These are phyloP conservation scores for Monilinia laxa DNA, from an alignment of 2,329 filamentous ascomycete species.

Conservation along the genomic window DNA sequence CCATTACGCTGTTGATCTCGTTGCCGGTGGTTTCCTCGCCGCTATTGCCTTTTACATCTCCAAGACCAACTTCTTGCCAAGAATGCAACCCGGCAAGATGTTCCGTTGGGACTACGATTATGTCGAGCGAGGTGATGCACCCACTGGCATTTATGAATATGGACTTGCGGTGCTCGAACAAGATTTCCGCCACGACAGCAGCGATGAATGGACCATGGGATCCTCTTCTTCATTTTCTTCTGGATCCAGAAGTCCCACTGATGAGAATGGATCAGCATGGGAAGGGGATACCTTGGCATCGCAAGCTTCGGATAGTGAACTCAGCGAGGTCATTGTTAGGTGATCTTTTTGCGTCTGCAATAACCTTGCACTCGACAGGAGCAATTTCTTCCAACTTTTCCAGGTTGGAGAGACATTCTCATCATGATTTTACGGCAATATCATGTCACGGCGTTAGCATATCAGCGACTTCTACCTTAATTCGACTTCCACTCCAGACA, in stretches of 20 bases:
- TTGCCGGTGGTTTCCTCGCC: conserved; percentile 78
- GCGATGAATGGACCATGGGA: conserved; percentile 87
- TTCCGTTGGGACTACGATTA: conserved; percentile 96
- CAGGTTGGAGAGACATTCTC: conserved; percentile 31
- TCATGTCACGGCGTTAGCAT: conserved; percentile 40
- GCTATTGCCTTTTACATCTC: conserved; percentile 79
- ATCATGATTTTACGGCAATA: conserved; percentile 40
- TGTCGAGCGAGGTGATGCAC: conserved; percentile 73
- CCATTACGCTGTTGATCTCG: conserved; percentile 92
- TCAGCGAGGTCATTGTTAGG: conserved; percentile 37
- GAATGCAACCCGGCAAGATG: conserved; percentile 78
- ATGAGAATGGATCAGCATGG: conserved; percentile 57
- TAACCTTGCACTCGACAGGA: conserved; percentile 17
- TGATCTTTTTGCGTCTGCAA: conserved; percentile 25
- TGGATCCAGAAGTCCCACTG: conserved; percentile 44
- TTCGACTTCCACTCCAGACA: conserved; percentile 24
- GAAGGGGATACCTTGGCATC: conserved; percentile 54
- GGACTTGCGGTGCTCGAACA: conserved; percentile 42
- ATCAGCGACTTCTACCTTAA: conserved; percentile 36
- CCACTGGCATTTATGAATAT: conserved; percentile 55
- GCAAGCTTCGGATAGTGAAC: conserved; percentile 40
- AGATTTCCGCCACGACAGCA: conserved; percentile 50
- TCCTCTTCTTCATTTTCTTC: conserved; percentile 61
- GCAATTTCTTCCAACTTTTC: conserved; percentile 27
- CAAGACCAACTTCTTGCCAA: conserved; percentile 76